phyloP scores from a whole-genome alignment of 1,284 basidiomycete genomes.

The Ceratobasidium sp. region DNA sequence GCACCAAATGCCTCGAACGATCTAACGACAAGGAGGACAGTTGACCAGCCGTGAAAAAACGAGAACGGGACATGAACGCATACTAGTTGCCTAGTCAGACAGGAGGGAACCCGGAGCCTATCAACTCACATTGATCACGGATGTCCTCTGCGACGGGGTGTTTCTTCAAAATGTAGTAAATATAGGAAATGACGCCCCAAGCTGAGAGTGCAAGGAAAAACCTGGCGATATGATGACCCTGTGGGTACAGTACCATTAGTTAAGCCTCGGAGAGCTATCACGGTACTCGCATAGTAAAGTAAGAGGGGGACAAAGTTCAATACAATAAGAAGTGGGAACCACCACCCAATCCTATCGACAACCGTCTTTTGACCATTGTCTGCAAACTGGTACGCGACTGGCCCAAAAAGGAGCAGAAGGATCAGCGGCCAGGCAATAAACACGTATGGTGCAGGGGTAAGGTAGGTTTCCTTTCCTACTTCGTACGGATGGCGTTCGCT shows the following conservation, averaged over 20 bases:
- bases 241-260: too few species aligned
- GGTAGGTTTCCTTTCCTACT: slow-evolving; percentile 79
- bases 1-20: slow-evolving; percentile 92
- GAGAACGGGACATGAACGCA: slow-evolving; percentile 88
- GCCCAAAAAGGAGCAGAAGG: slow-evolving; percentile 85
- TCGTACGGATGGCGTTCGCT: too few species aligned
- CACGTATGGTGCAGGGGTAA: slow-evolving; percentile 88
- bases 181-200: slow-evolving; percentile 81
- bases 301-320: too few species aligned
- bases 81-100: slow-evolving; percentile 48
- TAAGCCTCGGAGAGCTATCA: too few species aligned
- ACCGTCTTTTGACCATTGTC: slow-evolving; percentile 78
- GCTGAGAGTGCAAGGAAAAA: slow-evolving; percentile 88
- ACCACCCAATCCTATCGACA: slow-evolving; percentile 86
- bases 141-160: too few species aligned
- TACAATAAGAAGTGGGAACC: too few species aligned
- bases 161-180: slow-evolving; percentile 92
- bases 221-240: slow-evolving; percentile 73
- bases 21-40: slow-evolving; percentile 86
- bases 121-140: slow-evolving; percentile 55
- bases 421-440: slow-evolving; percentile 87
- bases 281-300: too few species aligned
- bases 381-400: slow-evolving; percentile 89
- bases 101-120: slow-evolving; percentile 41
- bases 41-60: slow-evolving; percentile 94